phyloP scores from a whole-genome alignment of 306 rosid genomes.

The Malus orientalis region DNA sequence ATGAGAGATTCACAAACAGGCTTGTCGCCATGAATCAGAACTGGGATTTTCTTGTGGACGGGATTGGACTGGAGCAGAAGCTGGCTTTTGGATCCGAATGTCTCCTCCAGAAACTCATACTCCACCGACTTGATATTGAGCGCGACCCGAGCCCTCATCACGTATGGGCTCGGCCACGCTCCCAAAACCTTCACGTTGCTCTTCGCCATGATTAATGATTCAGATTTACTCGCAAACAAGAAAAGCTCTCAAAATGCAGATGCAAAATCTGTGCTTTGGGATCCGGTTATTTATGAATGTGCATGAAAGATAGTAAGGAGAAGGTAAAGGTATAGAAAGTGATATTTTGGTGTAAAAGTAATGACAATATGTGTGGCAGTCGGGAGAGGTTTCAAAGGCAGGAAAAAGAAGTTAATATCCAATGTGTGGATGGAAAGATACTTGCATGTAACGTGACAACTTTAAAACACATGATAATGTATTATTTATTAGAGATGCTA shows the following conservation, averaged over 20 bases:
- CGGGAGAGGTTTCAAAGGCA: not conserved
- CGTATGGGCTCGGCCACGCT: slow-evolving; percentile 45
- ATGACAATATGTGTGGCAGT: not conserved
- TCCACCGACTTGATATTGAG: slow-evolving; percentile 36
- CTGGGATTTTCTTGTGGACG: slow-evolving; percentile 47
- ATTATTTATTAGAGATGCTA: too few relatives aligned
- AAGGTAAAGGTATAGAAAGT: not conserved
- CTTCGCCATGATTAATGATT: slow-evolving; percentile 22
- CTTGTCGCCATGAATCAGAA: slow-evolving; percentile 40
- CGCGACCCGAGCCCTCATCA: slow-evolving; percentile 32
- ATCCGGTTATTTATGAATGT: not conserved
- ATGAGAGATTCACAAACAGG: slow-evolving; percentile 48
- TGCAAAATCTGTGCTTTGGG: not conserved
- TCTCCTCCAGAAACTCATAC: slow-evolving; percentile 35
- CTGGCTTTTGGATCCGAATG: slow-evolving; percentile 25
- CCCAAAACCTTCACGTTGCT: slow-evolving; percentile 47
- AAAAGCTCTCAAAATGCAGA: not conserved
- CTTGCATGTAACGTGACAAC: too few relatives aligned
- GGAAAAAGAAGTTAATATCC: not conserved
- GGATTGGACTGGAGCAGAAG: slow-evolving; percentile 56
- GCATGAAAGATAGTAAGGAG: not conserved
- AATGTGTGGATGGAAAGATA: not conserved
- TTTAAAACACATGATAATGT: too few relatives aligned
- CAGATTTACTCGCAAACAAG: not conserved
- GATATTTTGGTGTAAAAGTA: not conserved